A percentile compares a stretch with the other conserved stretches of the same genome.
Evolutionary conservation across 495 filamentous ascomycete genomes (phyloP).

Genomic region (Hyphodiscus hymeniophilus): DNA sequence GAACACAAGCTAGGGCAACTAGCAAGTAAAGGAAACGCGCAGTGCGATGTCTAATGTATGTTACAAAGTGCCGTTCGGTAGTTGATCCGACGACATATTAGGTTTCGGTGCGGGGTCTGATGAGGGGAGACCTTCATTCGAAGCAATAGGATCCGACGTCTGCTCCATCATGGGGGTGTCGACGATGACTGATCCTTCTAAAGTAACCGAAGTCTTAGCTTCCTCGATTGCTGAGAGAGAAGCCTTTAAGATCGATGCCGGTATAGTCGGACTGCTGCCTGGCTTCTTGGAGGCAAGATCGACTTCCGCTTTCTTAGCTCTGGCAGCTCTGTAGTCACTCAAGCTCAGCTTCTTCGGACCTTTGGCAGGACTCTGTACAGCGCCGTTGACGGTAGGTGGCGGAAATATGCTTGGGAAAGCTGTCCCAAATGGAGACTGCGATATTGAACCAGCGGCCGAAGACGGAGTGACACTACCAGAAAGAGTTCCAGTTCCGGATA

Average conservation of each 20-base stretch:
- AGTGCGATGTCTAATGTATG: conserved; percentile 18
- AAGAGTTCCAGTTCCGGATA: conserved; percentile 8
- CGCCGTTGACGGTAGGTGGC: conserved; percentile 33
- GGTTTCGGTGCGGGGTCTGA: conserved; percentile 5
- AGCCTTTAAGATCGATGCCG: conserved; percentile 12
- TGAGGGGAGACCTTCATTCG: background rate
- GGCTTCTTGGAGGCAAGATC: conserved; percentile 10
- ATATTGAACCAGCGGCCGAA: conserved; percentile 31
- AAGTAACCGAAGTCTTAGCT: conserved; percentile 5
- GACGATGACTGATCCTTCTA: conserved; percentile 15
- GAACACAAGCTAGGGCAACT: background rate
- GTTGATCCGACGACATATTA: conserved; percentile 11
- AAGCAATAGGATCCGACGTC: conserved; percentile 4
- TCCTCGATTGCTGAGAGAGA: conserved; percentile 16
- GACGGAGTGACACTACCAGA: conserved; percentile 31
- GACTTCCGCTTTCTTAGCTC: conserved; percentile 35
- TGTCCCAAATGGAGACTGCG: conserved; percentile 45
- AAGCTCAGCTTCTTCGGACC: conserved; percentile 60
- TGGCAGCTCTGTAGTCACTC: conserved; percentile 58
- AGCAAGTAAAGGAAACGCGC: conserved; percentile 10
- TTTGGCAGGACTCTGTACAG: conserved; percentile 46
- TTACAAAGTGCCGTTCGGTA: conserved; percentile 21
- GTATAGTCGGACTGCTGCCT: conserved; percentile 12
- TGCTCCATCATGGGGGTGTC: conserved; percentile 17
- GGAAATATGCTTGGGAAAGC: conserved; percentile 32